Evolutionary conservation across 1,284 basidiomycete species (phyloP).

Genomic region (Boletus subluridellus): DNA sequence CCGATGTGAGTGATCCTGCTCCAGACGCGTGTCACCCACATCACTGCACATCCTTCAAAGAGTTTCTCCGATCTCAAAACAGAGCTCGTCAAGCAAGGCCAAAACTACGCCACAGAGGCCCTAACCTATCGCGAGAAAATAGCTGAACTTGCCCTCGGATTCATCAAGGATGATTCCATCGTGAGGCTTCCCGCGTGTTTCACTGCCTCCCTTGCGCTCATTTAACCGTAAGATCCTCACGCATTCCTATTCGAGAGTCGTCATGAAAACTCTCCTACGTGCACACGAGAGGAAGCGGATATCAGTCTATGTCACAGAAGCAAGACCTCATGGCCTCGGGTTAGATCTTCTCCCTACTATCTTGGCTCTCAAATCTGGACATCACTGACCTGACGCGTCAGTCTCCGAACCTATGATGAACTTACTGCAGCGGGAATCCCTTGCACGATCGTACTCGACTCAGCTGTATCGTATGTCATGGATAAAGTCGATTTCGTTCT

Average conservation of each 20-base stretch:
- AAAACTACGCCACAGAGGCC: slow-evolving; percentile 75
- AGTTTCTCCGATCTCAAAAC: slow-evolving; percentile 79
- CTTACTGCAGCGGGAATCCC: slow-evolving; percentile 86
- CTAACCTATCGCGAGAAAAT: slow-evolving; percentile 88
- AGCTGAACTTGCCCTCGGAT: slow-evolving; percentile 83
- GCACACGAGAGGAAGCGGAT: slow-evolving; percentile 91
- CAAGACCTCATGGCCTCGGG: slow-evolving; percentile 82
- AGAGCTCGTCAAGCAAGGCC: slow-evolving; percentile 75
- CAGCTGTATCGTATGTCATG: slow-evolving; percentile 96
- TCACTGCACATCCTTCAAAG: slow-evolving; percentile 37
- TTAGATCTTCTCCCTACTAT: slow-evolving; percentile 34
- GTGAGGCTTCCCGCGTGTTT: slow-evolving; percentile 45
- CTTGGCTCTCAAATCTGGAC: slow-evolving; percentile 16
- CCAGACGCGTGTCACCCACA: slow-evolving; percentile 10
- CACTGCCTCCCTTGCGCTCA: slow-evolving; percentile 20
- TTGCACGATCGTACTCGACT: slow-evolving; percentile 92
- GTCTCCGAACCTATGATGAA: slow-evolving; percentile 84
- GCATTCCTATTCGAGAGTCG: slow-evolving; percentile 94
- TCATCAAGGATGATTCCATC: slow-evolving; percentile 92
- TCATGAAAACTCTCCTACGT: slow-evolving; percentile 87
- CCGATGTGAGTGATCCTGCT: slow-evolving; percentile 51
- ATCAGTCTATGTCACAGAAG: slow-evolving; percentile 97
- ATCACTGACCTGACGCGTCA: slow-evolving; percentile 33
- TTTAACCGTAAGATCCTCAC: slow-evolving; percentile 72
- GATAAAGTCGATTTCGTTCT: slow-evolving; percentile 93